Evolutionary conservation across 2,329 filamentous ascomycete species (phyloP).

Genomic region (Pseudogymnoascus sp.): DNA sequence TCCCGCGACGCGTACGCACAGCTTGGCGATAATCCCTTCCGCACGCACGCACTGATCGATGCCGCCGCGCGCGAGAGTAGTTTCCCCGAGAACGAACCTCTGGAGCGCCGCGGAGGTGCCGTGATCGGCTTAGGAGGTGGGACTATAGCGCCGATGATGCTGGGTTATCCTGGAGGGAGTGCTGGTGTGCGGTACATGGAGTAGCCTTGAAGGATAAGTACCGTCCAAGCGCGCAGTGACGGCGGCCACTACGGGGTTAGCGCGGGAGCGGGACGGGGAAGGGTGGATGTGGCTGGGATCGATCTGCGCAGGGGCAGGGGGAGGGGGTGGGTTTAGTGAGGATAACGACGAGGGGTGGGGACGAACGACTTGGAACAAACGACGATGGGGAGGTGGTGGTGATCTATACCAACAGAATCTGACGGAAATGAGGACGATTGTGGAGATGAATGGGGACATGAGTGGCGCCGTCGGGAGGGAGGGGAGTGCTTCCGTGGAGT

Average conservation of each 20-base stretch:
- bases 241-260: not conserved
- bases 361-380: too few relatives aligned
- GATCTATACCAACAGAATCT: too few relatives aligned
- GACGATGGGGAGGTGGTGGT: not conserved
- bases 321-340: not conserved
- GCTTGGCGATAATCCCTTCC: not conserved
- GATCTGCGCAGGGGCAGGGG: not conserved
- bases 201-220: not conserved
- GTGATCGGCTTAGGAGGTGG: not conserved
- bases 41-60: too few relatives aligned
- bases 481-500: not conserved
- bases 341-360: not conserved
- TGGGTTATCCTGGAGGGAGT: too few relatives aligned
- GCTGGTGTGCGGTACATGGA: too few relatives aligned
- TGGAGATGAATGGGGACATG: not conserved
- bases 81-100: too few relatives aligned
- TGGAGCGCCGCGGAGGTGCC: too few relatives aligned
- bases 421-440: not conserved
- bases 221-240: not conserved
- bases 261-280: not conserved
- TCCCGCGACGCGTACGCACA: not conserved
- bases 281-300: not conserved
- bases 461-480: not conserved
- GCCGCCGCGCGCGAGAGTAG: too few relatives aligned
- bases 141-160: too few relatives aligned